Conservation (phyloP, 148 eudicot genomes). For the Linanthus parryae region DNA sequence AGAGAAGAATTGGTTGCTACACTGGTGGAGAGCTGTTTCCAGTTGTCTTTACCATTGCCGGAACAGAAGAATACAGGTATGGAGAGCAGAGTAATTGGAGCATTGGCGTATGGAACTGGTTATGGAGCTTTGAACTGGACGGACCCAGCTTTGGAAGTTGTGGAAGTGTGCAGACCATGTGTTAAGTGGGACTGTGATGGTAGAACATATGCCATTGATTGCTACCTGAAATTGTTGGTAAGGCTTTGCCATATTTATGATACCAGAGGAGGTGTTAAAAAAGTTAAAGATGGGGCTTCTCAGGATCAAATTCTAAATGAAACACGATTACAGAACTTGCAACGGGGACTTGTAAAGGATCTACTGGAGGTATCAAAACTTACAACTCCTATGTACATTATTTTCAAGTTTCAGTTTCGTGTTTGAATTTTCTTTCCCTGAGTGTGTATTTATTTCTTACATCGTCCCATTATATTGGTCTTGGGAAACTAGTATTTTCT, state of each 20-base stretch:
- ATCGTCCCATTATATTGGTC: too few relatives aligned
- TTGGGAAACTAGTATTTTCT: too few relatives aligned
- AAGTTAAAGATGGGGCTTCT: constrained; percentile 96
- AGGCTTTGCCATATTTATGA: constrained; percentile 97
- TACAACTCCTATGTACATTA: neutral
- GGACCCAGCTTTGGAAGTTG: constrained; percentile 94
- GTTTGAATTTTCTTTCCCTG: too few relatives aligned
- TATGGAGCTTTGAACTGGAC: constrained; percentile 99
- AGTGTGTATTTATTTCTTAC: too few relatives aligned
- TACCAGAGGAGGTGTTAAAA: constrained; percentile 96
- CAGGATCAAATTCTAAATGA: constrained; percentile 97
- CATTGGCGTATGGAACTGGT: constrained; percentile 99
- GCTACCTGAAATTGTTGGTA: constrained; percentile 90
- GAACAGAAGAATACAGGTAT: constrained; percentile 90
- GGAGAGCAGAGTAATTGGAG: constrained; percentile 99
- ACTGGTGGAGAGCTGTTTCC: constrained; percentile 97
- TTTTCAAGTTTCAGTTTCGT: too few relatives aligned
- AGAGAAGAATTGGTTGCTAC: constrained; percentile 97
- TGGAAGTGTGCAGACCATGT: constrained; percentile 97
- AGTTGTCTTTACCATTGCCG: constrained; percentile 94
- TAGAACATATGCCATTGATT: constrained; percentile 95
- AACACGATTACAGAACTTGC: constrained; percentile 87
- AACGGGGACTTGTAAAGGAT: constrained; percentile 86
- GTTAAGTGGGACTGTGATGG: constrained; percentile 99
- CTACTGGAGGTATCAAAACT: constrained; percentile 63